These are phyloP conservation scores for Eucalyptus marginata DNA, from an alignment of 345 rosid species.

Conservation along the genomic window DNA sequence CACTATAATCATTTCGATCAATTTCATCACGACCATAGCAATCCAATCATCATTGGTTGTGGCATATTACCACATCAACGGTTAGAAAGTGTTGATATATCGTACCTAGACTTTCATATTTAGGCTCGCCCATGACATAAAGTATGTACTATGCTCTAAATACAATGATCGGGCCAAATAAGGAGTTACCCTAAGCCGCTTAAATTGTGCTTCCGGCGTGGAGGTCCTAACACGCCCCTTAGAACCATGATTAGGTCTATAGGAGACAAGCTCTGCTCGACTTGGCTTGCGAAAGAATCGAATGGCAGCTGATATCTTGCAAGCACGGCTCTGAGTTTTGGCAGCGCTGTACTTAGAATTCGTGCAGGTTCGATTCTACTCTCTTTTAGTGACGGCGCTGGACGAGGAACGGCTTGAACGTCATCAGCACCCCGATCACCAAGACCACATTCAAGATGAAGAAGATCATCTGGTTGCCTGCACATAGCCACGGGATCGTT, in stretches of 20 bases:
- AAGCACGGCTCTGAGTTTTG: neutral
- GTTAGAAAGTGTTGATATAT: neutral
- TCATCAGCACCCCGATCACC: constrained; percentile 45
- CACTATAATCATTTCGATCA: accelerated
- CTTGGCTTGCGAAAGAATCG: neutral
- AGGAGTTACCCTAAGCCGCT: neutral
- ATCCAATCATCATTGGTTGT: neutral
- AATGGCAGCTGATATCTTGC: neutral
- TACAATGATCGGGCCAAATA: neutral
- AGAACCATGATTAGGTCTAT: neutral
- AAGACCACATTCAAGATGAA: constrained; percentile 40
- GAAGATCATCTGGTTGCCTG: constrained; percentile 67
- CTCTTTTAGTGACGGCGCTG: neutral
- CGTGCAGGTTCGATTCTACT: neutral
- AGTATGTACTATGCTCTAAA: neutral
- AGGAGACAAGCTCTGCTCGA: neutral
- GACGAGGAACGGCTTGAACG: constrained; percentile 67
- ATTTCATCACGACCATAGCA: accelerated
- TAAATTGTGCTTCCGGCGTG: neutral
- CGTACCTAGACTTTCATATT: neutral
- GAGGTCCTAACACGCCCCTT: neutral
- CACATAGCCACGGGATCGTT: neutral
- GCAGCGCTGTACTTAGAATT: neutral
- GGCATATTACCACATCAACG: neutral
- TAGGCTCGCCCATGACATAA: neutral